Percentiles rank a stretch among this genome's conserved stretches.
Evolutionary conservation across 352 stramenopile species (phyloP).

Genomic region (Globisporangium alternatum): DNA sequence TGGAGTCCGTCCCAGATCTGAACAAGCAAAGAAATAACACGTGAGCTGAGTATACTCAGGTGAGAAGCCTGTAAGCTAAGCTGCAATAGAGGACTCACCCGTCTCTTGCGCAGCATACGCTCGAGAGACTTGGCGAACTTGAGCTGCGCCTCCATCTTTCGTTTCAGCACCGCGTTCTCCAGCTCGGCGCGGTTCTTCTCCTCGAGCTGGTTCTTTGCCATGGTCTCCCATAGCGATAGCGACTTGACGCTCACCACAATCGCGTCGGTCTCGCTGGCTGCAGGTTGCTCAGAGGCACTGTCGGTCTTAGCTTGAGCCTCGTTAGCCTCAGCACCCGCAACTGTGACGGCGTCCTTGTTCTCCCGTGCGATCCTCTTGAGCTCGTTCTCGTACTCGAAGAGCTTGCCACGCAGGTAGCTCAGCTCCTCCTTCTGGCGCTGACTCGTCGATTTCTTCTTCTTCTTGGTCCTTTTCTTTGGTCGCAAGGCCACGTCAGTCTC

Average conservation of each 20-base stretch:
- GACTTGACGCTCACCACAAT: neutral
- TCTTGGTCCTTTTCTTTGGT: constrained; percentile 5
- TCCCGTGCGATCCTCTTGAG: neutral
- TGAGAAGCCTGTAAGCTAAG: too few species aligned
- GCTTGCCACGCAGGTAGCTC: constrained; percentile 11
- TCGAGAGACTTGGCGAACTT: constrained; percentile 16
- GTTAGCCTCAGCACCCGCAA: too few species aligned
- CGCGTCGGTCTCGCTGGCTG: neutral
- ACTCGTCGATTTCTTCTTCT: constrained; percentile 13
- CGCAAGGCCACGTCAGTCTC: neutral
- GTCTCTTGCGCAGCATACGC: constrained; percentile 12
- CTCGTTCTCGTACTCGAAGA: constrained; percentile 7
- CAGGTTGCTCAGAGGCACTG: neutral
- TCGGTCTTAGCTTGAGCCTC: neutral
- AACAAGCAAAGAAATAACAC: neutral
- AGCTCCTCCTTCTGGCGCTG: constrained; percentile 17
- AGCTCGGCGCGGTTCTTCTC: constrained; percentile 11
- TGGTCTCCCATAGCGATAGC: constrained; percentile 1
- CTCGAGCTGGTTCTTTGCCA: constrained; percentile 12
- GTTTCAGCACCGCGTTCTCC: constrained; percentile 7
- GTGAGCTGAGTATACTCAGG: neutral
- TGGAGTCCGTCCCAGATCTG: constrained; percentile 11
- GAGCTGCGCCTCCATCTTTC: constrained; percentile 8
- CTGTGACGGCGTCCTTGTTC: neutral
- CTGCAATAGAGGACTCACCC: neutral